Conservation (phyloP, 495 filamentous ascomycete genomes). For the Rusavskia elegans region DNA sequence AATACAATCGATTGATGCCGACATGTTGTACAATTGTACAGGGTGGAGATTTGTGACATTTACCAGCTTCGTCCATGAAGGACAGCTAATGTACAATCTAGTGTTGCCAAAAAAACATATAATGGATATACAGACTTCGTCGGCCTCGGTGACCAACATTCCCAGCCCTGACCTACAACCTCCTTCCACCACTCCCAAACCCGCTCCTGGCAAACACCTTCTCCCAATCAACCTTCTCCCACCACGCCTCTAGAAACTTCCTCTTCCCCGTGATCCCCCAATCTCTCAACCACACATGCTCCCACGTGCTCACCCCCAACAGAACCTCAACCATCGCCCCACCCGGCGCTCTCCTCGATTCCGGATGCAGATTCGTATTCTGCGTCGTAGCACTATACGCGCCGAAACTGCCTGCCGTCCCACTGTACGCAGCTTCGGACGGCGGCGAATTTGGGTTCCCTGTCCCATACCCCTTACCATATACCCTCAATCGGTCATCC, state of each 20-base stretch:
- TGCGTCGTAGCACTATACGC: constrained; percentile 23
- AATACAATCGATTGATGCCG: too few species aligned
- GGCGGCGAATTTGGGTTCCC: neutral
- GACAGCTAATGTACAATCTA: too few species aligned
- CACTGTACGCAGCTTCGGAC: constrained; percentile 17
- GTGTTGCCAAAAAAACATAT: too few species aligned
- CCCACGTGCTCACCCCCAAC: constrained; percentile 88
- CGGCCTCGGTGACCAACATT: too few species aligned
- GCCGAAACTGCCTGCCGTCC: constrained; percentile 33
- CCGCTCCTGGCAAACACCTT: constrained; percentile 31
- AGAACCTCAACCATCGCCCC: constrained; percentile 58
- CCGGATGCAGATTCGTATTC: constrained; percentile 12
- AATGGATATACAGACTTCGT: too few species aligned
- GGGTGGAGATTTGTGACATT: too few species aligned
- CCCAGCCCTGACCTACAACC: too few species aligned
- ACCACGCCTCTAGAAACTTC: constrained; percentile 65
- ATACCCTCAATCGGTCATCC: neutral
- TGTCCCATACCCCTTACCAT: neutral
- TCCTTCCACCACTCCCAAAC: neutral
- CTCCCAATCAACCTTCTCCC: constrained; percentile 74
- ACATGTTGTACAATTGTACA: too few species aligned
- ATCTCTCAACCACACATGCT: constrained; percentile 82
- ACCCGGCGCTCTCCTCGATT: constrained; percentile 33
- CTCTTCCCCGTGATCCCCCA: constrained; percentile 71
- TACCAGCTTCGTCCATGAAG: too few species aligned